These are phyloP conservation scores for Rhododendron griersonianum DNA, from an alignment of 148 eudicot genomes.

Conservation along the genomic window DNA sequence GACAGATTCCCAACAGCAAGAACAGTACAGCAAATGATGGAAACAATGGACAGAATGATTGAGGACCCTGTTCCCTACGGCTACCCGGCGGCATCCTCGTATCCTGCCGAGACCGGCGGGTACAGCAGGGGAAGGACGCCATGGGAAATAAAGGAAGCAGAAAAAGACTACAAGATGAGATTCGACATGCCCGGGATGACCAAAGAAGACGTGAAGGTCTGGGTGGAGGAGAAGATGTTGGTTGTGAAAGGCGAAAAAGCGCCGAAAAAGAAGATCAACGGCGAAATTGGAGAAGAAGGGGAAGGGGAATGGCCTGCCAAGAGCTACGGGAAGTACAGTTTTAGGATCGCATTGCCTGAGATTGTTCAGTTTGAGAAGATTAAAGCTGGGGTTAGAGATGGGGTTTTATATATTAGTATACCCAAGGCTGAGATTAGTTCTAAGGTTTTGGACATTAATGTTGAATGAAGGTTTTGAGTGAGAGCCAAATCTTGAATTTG, in stretches of 20 bases:
- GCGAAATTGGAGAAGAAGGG: constrained; percentile 4
- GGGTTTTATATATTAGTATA: constrained; percentile 62
- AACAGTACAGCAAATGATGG: constrained; percentile 86
- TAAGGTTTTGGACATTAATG: constrained; percentile 61
- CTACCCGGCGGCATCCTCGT: constrained; percentile 14
- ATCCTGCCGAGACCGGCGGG: constrained; percentile 10
- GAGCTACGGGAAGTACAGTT: constrained; percentile 56
- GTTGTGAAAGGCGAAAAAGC: constrained; percentile 61
- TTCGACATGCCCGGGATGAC: constrained; percentile 88
- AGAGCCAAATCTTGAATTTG: background rate
- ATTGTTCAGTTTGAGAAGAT: constrained; percentile 70
- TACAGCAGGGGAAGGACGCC: constrained; percentile 64
- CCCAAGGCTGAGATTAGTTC: constrained; percentile 46
- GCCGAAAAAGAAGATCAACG: constrained; percentile 15
- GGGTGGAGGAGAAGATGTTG: constrained; percentile 75
- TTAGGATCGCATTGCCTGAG: constrained; percentile 70
- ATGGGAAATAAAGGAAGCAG: constrained; percentile 69
- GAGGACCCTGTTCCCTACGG: constrained; percentile 51
- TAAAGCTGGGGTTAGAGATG: constrained; percentile 77
- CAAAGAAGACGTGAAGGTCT: constrained; percentile 59
- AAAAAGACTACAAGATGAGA: constrained; percentile 52
- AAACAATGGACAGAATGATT: constrained; percentile 61
- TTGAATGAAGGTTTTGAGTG: constrained; percentile 9
- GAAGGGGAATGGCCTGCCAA: constrained; percentile 52
- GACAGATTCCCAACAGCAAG: constrained; percentile 69